Evolutionary conservation across 2,329 filamentous ascomycete genomes (phyloP).

Genomic region (Neophaeococcomyces mojaviensis): DNA sequence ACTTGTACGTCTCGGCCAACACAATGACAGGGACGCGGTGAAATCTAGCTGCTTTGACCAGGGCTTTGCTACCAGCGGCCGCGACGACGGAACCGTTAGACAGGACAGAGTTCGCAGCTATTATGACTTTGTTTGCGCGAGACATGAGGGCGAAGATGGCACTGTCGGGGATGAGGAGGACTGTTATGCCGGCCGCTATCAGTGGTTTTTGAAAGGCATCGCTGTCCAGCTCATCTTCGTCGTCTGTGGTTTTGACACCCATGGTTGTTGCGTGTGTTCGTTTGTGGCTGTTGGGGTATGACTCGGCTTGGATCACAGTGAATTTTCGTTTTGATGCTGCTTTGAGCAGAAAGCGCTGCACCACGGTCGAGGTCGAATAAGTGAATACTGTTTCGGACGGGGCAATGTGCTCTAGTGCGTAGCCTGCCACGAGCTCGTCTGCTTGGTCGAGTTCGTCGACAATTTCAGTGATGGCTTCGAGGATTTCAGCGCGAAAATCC

Average conservation of each 20-base stretch:
- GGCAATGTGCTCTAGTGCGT: conserved; percentile 86
- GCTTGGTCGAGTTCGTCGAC: conserved; percentile 90
- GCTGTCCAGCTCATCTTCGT: conserved; percentile 35
- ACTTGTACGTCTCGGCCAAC: conserved; percentile 84
- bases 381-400: conserved; percentile 88
- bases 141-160: conserved; percentile 92
- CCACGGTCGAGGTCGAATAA: conserved; percentile 75
- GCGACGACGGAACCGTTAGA: conserved; percentile 82
- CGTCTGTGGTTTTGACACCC: conserved; percentile 40
- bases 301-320: conserved; percentile 76
- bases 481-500: conserved; percentile 79
- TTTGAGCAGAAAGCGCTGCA: conserved; percentile 81
- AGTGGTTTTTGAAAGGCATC: conserved; percentile 68
- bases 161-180: conserved; percentile 76
- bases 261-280: conserved; percentile 56
- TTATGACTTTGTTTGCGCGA: conserved; percentile 86
- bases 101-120: conserved; percentile 79
- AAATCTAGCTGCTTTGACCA: conserved; percentile 76
- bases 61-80: conserved; percentile 71
- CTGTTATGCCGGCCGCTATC: conserved; percentile 66
- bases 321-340: conserved; percentile 87
- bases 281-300: conserved; percentile 61
- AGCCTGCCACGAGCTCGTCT: conserved; percentile 84
- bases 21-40: conserved; percentile 81
- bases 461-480: conserved; percentile 90